Base-by-base conservation (phyloP, 2,329 filamentous ascomycete species). In the Talaromyces sp. region DNA sequence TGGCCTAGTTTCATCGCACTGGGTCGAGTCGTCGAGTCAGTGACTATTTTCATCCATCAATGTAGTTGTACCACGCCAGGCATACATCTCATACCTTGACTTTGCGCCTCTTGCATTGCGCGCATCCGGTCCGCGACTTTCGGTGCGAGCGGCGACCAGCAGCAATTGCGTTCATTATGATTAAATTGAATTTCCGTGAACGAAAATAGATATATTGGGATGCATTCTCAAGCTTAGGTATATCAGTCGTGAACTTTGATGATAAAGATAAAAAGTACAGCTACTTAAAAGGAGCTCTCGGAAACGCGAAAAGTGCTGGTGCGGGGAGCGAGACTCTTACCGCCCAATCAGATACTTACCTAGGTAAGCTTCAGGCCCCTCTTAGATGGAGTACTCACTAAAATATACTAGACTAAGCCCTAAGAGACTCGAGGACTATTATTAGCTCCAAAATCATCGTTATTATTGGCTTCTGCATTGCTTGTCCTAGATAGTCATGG, bases 1-100 rank as follows among this genome's bases (percentile, higher is more conserved):
- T 11, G 73, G 73, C 54, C 69, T 71, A 27, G 58, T 66, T 60
- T 75, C 72, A 35, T 73, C 73, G 45, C 73, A 75, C 73, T 73
- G 27, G n/a, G 10, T 33, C 13, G 45, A 22, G 27, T 50, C 22
- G 10, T 33, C 13, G 45, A 22, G 27, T 50, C 22, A 58, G 22
- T 11, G n/a, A 58, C 61, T 58, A 45, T 66, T 8, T n/a, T 3
- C 41, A 19, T 43, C n/a, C 41, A 43, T 43, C 16, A 7, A 19
- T 19, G 16, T 43, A 47, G 43, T 22, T 19, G 43, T 27, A 27
- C 27, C 27, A 27, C 27, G 27, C 27, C 27, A 27, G 27, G 27
- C 27, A 27, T 27, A 27, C n/a, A 47, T 22, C 22, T 6, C 10
- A 24, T 47, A 73, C 73, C 70, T 74, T 74, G 52, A 74, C 69